A percentile compares a stretch with the other conserved stretches of the same genome.
Conservation (phyloP, 495 filamentous ascomycete genomes). For the Penicillium bovifimosum region DNA sequence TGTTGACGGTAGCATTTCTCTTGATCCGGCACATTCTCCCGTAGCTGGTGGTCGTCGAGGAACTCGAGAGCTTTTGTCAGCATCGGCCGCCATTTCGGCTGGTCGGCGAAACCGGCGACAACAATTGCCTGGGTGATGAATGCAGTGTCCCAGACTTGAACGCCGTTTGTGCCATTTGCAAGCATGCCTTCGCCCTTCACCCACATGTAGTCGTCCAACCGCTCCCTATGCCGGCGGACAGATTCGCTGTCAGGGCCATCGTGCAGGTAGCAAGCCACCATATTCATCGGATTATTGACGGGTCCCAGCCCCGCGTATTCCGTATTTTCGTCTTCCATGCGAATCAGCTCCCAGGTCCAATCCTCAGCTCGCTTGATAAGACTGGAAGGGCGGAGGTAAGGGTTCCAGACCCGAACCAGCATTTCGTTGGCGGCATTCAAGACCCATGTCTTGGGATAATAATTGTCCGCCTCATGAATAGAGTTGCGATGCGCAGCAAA, state of each 20-base stretch:
- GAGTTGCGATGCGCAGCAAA: conserved; percentile 76
- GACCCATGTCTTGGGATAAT: conserved; percentile 84
- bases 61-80: conserved; percentile 78
- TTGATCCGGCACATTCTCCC: conserved; percentile 74
- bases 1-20: conserved; percentile 83
- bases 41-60: conserved; percentile 86
- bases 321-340: conserved; percentile 87
- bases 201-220: conserved; percentile 85
- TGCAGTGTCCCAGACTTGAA: conserved; percentile 93
- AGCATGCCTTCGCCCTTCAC: conserved; percentile 89
- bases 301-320: conserved; percentile 82
- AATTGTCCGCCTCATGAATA: conserved; percentile 77
- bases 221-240: conserved; percentile 72
- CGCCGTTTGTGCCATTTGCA: conserved; percentile 92
- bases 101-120: conserved; percentile 70
- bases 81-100: conserved; percentile 78
- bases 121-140: conserved; percentile 79
- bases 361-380: conserved; percentile 64
- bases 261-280: conserved; percentile 72
- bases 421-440: conserved; percentile 70
- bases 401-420: conserved; percentile 72
- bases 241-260: conserved; percentile 75
- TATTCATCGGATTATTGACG: conserved; percentile 85
- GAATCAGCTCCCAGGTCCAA: conserved; percentile 71
- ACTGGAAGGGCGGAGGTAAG: conserved; percentile 56